A percentile compares a stretch with the other conserved stretches of the same genome.
Evolutionary conservation across 2,329 filamentous ascomycete species (phyloP).

Genomic region (Trichophyton verrucosum): DNA sequence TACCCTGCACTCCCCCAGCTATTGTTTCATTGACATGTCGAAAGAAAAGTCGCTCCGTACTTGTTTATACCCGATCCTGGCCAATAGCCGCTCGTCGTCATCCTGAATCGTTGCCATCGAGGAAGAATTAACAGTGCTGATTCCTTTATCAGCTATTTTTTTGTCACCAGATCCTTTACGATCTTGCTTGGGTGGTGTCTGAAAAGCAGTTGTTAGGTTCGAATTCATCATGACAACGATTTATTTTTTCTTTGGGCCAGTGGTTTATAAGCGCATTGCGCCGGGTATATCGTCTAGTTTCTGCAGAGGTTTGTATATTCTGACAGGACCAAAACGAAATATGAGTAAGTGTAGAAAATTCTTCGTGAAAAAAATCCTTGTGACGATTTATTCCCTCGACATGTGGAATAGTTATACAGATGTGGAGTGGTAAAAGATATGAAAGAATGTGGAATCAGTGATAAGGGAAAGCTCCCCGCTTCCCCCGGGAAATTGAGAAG

Average conservation of each 20-base stretch:
- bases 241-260: background rate
- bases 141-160: slow-evolving; percentile 3
- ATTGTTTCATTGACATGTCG: background rate
- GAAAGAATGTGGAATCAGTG: background rate
- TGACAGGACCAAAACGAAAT: background rate
- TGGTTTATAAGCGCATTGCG: background rate
- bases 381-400: background rate
- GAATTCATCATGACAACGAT: background rate
- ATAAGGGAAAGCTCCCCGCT: too few species aligned
- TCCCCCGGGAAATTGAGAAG: background rate
- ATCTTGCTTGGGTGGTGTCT: slow-evolving; percentile 6
- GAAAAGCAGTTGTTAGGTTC: slow-evolving; percentile 9
- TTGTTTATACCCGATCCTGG: slow-evolving; percentile 51
- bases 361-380: background rate
- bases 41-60: slow-evolving; percentile 26
- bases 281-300: background rate
- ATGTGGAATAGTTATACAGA: background rate
- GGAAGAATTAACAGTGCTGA: slow-evolving; percentile 7
- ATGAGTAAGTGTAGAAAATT: background rate
- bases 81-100: slow-evolving; percentile 48
- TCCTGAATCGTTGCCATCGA: slow-evolving; percentile 37
- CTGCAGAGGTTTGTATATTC: background rate
- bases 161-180: background rate
- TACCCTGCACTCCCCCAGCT: background rate
- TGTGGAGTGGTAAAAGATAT: background rate